Evolutionary conservation across 2,329 filamentous ascomycete genomes (phyloP).

Genomic region (Trichophyton schoenleinii): DNA sequence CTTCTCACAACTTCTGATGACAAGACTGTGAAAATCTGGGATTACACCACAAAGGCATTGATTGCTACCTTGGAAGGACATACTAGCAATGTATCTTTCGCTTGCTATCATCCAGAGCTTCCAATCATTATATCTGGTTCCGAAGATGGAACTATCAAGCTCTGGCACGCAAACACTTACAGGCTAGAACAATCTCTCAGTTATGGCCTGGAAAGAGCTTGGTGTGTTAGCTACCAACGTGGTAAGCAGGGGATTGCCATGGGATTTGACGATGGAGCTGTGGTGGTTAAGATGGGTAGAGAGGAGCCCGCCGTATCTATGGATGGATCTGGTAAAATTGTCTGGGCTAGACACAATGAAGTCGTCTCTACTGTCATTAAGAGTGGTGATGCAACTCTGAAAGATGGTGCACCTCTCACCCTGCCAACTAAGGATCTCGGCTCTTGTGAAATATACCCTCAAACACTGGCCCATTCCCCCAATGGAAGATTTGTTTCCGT

Average conservation of each 20-base stretch:
- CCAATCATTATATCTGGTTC: slow-evolving; percentile 96
- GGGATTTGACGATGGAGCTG: slow-evolving; percentile 93
- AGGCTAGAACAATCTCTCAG: slow-evolving; percentile 89
- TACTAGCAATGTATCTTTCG: slow-evolving; percentile 95
- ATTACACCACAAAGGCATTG: slow-evolving; percentile 95
- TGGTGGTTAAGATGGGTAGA: slow-evolving; percentile 93
- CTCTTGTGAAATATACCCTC: slow-evolving; percentile 91
- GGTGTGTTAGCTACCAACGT: slow-evolving; percentile 94
- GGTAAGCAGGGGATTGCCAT: slow-evolving; percentile 89
- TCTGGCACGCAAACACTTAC: slow-evolving; percentile 98
- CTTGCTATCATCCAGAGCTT: slow-evolving; percentile 92
- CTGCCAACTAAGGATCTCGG: slow-evolving; percentile 90
- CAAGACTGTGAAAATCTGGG: slow-evolving; percentile 94
- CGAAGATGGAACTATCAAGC: slow-evolving; percentile 92
- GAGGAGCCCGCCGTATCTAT: slow-evolving; percentile 97
- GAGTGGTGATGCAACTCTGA: slow-evolving; percentile 66
- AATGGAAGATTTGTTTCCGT: slow-evolving; percentile 83
- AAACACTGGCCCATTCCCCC: slow-evolving; percentile 87
- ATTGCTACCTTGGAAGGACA: slow-evolving; percentile 95
- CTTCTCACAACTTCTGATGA: slow-evolving; percentile 95
- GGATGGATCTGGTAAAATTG: slow-evolving; percentile 89
- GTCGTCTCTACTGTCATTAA: slow-evolving; percentile 93
- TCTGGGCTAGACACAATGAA: slow-evolving; percentile 92
- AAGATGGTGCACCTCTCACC: slow-evolving; percentile 77
- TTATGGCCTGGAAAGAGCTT: slow-evolving; percentile 89